Evolutionary conservation across 169 alveolate species (phyloP), one percentile per base, ranked within the genome.

Genomic region (Eimeria falciformis): DNA sequence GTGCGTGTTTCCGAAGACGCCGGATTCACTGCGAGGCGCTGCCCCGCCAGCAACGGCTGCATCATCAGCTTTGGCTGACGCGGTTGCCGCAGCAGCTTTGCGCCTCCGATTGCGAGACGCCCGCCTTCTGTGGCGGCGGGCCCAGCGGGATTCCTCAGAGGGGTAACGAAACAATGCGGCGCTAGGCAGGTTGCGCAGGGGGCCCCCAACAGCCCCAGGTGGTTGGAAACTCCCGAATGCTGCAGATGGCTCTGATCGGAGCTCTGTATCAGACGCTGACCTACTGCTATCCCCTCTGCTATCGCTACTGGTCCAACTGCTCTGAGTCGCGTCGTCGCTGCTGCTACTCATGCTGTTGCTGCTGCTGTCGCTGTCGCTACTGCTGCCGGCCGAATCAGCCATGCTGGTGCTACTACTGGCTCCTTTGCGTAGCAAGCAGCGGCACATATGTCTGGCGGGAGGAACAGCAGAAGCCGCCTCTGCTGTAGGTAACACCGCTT

Each of bases 151-250:
- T n/a, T 78, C 88, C 88, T 69, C 50, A 53, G 88, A 78, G 9
- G 88, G 88, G 71, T 78, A 78, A 12, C 88, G 88, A 58, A 78
- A 78, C 71, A 78, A 17, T 5, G 88, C 88, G 29, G 88, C 88
- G 37, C 88, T 78, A 3, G 88, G 88, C 25, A 46, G 88, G 29
- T 47, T 37, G 46, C 88, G 58, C 4, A 47, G 68, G 25, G 88
- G 88, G 5, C 88, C 88, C n/a, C 88, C 88, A 47, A 69, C 88
- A 40, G 88, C 88, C 29, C 88, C 88, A 33, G 88, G 88, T 50
- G 88, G 73, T 53, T 78, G 88, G 53, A 78, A 78, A 17, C 88
- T 78, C 33, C 88, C 88, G 71, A 78, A 78, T 21, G 73, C 47
- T 7, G 43, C 75, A 17, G 88, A 58, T 29, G 88, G 71, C 0